Evolutionary conservation across 257 asterid species (phyloP).

Genomic region (Solanum virginianum): DNA sequence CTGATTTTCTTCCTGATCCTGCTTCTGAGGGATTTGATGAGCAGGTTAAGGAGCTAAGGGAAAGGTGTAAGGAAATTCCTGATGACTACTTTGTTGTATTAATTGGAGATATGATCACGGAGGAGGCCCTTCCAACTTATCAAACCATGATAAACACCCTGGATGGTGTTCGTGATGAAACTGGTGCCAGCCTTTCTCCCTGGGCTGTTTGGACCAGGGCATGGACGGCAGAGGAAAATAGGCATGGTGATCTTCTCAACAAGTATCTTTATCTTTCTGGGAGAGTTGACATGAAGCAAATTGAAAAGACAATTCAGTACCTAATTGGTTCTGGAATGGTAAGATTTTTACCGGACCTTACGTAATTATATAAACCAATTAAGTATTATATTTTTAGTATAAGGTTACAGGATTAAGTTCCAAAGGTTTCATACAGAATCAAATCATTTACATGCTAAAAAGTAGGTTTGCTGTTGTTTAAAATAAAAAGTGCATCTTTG

Average conservation of each 20-base stretch:
- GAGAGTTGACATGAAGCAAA: slow-evolving; percentile 61
- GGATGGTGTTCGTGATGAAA: slow-evolving; percentile 67
- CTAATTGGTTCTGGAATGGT: slow-evolving; percentile 52
- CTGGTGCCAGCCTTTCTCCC: slow-evolving; percentile 62
- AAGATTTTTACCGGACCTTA: background rate
- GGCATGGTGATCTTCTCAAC: slow-evolving; percentile 71
- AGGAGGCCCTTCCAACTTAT: slow-evolving; percentile 77
- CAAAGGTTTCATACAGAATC: background rate
- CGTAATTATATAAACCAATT: background rate
- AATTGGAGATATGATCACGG: slow-evolving; percentile 72
- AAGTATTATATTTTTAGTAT: background rate
- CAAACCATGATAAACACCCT: slow-evolving; percentile 83
- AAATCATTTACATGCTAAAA: background rate
- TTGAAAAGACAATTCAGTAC: slow-evolving; percentile 49
- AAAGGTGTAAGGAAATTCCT: slow-evolving; percentile 56
- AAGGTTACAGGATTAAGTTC: background rate
- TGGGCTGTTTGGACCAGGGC: slow-evolving; percentile 80
- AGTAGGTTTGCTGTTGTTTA: background rate
- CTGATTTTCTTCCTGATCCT: slow-evolving; percentile 61
- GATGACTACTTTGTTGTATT: slow-evolving; percentile 57
- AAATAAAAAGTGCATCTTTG: background rate
- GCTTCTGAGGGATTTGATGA: slow-evolving; percentile 65
- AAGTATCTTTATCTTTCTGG: slow-evolving; percentile 58
- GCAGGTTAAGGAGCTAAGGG: slow-evolving; percentile 60
- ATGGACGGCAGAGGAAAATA: slow-evolving; percentile 72